A percentile compares a stretch with the other conserved stretches of the same genome.
These are phyloP conservation scores for Ogataea haglerorum DNA, from an alignment of 805 yeast species.

Conservation along the genomic window DNA sequence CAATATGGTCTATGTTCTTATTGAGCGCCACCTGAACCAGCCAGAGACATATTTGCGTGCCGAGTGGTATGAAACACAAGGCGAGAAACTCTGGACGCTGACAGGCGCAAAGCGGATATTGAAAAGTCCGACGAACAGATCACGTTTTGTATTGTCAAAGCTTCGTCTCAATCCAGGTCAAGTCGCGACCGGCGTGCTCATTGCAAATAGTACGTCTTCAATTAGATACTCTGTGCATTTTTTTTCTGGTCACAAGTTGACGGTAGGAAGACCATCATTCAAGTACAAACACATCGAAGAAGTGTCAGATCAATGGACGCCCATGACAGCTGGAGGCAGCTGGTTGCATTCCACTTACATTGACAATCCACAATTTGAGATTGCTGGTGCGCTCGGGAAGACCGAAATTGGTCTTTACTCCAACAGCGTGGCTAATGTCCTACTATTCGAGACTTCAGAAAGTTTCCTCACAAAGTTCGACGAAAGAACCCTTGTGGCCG, in stretches of 20 bases:
- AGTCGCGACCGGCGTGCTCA: slow-evolving; percentile 21
- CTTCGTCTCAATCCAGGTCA: slow-evolving; percentile 20
- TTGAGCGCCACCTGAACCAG: slow-evolving; percentile 45
- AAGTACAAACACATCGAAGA: slow-evolving; percentile 21
- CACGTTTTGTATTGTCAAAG: slow-evolving; percentile 31
- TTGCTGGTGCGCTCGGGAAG: slow-evolving; percentile 13
- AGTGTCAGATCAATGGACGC: slow-evolving; percentile 44
- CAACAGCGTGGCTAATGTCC: slow-evolving; percentile 34
- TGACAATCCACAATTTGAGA: slow-evolving; percentile 53
- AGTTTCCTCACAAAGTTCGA: slow-evolving; percentile 27
- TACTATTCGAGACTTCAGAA: slow-evolving; percentile 41
- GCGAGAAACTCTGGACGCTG: slow-evolving; percentile 30
- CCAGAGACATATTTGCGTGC: slow-evolving; percentile 13
- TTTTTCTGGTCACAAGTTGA: slow-evolving; percentile 7
- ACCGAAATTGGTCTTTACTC: slow-evolving; percentile 1
- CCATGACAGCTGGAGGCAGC: slow-evolving; percentile 49
- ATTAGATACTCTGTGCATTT: slow-evolving; percentile 11
- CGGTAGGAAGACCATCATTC: slow-evolving; percentile 7
- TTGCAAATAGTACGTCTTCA: slow-evolving; percentile 6
- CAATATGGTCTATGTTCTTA: slow-evolving; percentile 43
- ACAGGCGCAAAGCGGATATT: slow-evolving; percentile 3
- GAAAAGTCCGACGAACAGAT: slow-evolving; percentile 26
- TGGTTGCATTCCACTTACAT: slow-evolving; percentile 46
- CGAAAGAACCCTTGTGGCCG: slow-evolving; percentile 28
- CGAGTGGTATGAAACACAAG: slow-evolving; percentile 27